phyloP scores from a whole-genome alignment of 768 basidiomycete genomes.

The Mycena maculata region DNA sequence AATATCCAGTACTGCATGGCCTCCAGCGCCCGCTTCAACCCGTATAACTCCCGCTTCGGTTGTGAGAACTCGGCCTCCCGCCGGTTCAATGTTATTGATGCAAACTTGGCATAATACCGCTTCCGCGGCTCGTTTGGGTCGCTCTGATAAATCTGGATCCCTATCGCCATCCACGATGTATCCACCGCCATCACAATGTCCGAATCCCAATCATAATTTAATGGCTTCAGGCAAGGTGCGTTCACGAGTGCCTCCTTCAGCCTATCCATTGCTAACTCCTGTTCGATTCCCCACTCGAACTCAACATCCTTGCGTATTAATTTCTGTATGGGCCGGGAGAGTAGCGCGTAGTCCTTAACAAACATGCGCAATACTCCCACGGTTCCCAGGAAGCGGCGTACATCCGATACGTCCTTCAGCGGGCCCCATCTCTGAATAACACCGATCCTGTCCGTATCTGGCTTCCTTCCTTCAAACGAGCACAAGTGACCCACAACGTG shows the following conservation, averaged over 20 bases:
- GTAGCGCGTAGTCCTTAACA: constrained; percentile 32
- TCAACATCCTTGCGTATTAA: constrained; percentile 1
- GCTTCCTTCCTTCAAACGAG: constrained; percentile 38
- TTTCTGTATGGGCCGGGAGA: constrained; percentile 10
- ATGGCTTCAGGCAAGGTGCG: constrained; percentile 35
- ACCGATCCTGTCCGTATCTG: constrained; percentile 36
- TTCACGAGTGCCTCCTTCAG: constrained; percentile 29
- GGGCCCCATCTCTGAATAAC: constrained; percentile 36
- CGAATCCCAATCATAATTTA: constrained; percentile 40
- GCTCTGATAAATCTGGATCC: constrained; percentile 25
- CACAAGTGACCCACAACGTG: constrained; percentile 43
- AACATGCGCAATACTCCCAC: constrained; percentile 33
- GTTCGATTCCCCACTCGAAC: constrained; percentile 38
- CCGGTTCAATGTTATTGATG: constrained; percentile 39
- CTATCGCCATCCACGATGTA: constrained; percentile 25
- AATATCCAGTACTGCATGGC: constrained; percentile 32
- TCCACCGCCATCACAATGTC: constrained; percentile 45
- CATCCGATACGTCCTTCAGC: constrained; percentile 18
- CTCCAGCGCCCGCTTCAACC: constrained; percentile 29
- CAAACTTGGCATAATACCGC: constrained; percentile 38
- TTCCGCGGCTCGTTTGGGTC: constrained; percentile 16
- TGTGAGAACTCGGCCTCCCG: constrained; percentile 33
- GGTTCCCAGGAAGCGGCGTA: constrained; percentile 26
- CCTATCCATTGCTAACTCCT: constrained; percentile 34
- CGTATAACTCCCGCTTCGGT: constrained; percentile 44